Evolutionary conservation across 192 early-diverging fungal species (phyloP).

Genomic region (Rhizoclosmatium sp.): DNA sequence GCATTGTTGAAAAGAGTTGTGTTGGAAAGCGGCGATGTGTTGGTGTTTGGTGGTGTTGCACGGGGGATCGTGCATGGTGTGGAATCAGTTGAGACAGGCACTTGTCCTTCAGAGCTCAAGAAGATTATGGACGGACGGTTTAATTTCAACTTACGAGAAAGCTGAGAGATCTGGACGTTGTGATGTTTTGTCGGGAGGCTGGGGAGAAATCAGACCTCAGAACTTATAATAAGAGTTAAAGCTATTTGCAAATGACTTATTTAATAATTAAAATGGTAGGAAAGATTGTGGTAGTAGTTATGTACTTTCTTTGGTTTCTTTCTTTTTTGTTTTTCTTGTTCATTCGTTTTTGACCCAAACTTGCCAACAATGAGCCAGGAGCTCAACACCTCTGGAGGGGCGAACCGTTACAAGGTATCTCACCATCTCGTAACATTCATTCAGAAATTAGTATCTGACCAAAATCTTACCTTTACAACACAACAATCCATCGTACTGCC

Average conservation of each 20-base stretch:
- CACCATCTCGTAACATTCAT: conserved; percentile 19
- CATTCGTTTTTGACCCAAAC: neutral
- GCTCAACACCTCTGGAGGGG: conserved; percentile 71
- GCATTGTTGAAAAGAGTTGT: neutral
- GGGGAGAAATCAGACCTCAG: neutral
- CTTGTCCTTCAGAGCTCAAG: neutral
- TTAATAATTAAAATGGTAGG: neutral
- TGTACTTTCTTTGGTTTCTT: conserved; percentile 14
- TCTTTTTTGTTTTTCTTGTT: conserved; percentile 28
- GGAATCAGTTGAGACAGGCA: neutral
- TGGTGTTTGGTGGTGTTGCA: conserved; percentile 24
- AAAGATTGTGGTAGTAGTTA: neutral
- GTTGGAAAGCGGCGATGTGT: conserved; percentile 22
- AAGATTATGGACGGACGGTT: neutral
- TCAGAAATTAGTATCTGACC: neutral
- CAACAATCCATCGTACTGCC: conserved; percentile 1
- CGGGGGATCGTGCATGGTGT: conserved; percentile 15
- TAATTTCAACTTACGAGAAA: neutral
- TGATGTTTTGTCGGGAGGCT: neutral
- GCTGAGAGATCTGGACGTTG: neutral
- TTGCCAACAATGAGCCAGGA: conserved; percentile 45
- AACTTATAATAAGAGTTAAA: too few species aligned
- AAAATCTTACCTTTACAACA: neutral
- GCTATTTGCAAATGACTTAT: too few species aligned
- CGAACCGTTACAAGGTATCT: conserved; percentile 72